These are phyloP conservation scores for Lactarius deliciosus DNA, from an alignment of 768 basidiomycete genomes.

Conservation along the genomic window DNA sequence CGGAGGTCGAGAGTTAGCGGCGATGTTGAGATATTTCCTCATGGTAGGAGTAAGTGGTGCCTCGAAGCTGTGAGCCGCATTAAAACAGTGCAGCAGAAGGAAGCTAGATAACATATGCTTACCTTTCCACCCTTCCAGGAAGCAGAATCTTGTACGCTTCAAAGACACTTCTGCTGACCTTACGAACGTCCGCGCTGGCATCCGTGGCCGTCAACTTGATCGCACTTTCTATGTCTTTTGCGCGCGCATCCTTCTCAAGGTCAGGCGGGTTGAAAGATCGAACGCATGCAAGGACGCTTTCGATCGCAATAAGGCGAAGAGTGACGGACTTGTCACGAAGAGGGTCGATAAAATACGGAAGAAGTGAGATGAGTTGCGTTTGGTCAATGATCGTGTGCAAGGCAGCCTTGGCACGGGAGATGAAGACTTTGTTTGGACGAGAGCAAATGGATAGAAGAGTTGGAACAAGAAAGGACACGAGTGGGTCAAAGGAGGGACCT, in stretches of 20 bases:
- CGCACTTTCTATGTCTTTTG: constrained; percentile 64
- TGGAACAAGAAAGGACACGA: constrained; percentile 67
- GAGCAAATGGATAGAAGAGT: constrained; percentile 64
- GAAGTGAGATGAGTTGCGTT: constrained; percentile 63
- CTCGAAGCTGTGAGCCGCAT: constrained; percentile 53
- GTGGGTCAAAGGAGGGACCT: constrained; percentile 61
- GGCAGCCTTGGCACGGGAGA: constrained; percentile 60
- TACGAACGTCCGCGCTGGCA: constrained; percentile 73
- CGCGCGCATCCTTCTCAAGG: constrained; percentile 65
- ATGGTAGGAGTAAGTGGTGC: constrained; percentile 72
- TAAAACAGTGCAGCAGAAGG: constrained; percentile 14
- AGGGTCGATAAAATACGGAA: constrained; percentile 58
- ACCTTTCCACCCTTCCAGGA: constrained; percentile 69
- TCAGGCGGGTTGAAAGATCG: constrained; percentile 80
- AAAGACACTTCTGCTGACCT: constrained; percentile 66
- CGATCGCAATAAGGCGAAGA: constrained; percentile 62
- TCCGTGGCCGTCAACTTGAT: constrained; percentile 69
- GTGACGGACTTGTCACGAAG: constrained; percentile 68
- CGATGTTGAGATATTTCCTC: constrained; percentile 37
- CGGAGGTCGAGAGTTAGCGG: constrained; percentile 22
- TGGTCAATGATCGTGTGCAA: constrained; percentile 61
- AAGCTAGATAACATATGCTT: constrained; percentile 31
- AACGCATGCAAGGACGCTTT: constrained; percentile 62
- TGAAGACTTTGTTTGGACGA: constrained; percentile 77
- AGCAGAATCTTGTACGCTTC: constrained; percentile 72